These are phyloP conservation scores for Entomophthora muscae DNA, from an alignment of 371 early-diverging fungal species.

Conservation along the genomic window DNA sequence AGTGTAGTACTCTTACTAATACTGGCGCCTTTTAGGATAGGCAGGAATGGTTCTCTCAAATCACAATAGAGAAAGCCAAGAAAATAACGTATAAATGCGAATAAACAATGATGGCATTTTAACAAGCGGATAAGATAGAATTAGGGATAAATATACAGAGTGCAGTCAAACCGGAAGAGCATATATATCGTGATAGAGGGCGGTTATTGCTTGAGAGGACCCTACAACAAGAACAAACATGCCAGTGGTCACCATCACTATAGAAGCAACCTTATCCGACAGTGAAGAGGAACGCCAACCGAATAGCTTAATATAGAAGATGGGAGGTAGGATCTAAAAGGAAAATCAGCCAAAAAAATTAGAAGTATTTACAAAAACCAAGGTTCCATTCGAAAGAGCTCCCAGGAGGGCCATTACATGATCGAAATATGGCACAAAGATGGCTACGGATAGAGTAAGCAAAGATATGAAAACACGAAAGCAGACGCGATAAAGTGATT, in stretches of 20 bases:
- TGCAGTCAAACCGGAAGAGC: neutral
- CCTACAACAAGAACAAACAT: conserved; percentile 53
- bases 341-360: neutral
- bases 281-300: conserved; percentile 32
- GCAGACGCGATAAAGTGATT: neutral
- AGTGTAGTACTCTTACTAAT: too few species aligned
- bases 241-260: conserved; percentile 39
- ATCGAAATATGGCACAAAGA: conserved; percentile 4
- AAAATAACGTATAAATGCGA: too few species aligned
- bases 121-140: too few species aligned
- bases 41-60: too few species aligned
- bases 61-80: too few species aligned
- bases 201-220: conserved; percentile 37
- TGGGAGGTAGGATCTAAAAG: conserved; percentile 39
- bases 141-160: too few species aligned
- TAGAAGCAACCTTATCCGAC: conserved; percentile 31
- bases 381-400: neutral
- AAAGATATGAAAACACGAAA: neutral
- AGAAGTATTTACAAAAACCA: conserved; percentile 1
- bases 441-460: conserved; percentile 5
- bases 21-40: too few species aligned
- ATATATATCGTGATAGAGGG: neutral
- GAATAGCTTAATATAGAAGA: conserved; percentile 55
- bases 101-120: too few species aligned
- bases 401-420: conserved; percentile 7